Base-by-base conservation (phyloP, 1,284 basidiomycete genomes). In the Boletellus dicymbophilus region DNA sequence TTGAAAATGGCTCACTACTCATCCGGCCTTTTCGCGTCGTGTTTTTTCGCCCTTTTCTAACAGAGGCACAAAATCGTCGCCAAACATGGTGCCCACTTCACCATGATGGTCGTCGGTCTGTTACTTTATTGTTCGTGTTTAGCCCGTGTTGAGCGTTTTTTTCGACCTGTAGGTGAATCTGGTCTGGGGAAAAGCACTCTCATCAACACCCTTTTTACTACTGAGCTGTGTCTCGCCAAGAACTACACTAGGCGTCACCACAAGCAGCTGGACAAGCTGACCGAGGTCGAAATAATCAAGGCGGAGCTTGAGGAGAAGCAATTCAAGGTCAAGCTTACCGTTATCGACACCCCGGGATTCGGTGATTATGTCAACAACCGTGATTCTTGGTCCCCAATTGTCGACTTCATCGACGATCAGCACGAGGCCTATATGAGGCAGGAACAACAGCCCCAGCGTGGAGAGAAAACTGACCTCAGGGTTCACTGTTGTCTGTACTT, bases 301-400 rank as follows among this genome's bases (percentile, higher is more conserved):
- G 93, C 93, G 53, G 91, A 98, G 76, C 85, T 99, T 27, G 97
- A 99, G 74, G 96, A 99, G 76, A 94, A 97, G 72, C 90, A 94
- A 65, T 99, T 99, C 86, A 97, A 95, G 74, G 95, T 98, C 78
- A 98, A 98, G 81, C 85, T 99, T 55, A 96, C 92, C 23, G 95
- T 98, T 67, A 96, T 99, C 64, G 96, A 99, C 74, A 98, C 95
- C 21, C 96, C 96, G 53, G 96, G 96, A 18, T 99, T 98, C 60
- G 96, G 96, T 36, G 96, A 99, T 87, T 98, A 98, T 67, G 95
- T 99, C 76, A 98, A 99, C 88, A 99, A 99, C 83, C 87, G 94
- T 54, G 96, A 99, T 72, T 94, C 92, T 37, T 99, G 96, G 96
- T 80, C 85, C 20, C 96, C 97, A 50, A 98, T 99, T 58, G 89